Evolutionary conservation across 2,329 filamentous ascomycete genomes (phyloP).

Genomic region (Aspergillus floridensis): DNA sequence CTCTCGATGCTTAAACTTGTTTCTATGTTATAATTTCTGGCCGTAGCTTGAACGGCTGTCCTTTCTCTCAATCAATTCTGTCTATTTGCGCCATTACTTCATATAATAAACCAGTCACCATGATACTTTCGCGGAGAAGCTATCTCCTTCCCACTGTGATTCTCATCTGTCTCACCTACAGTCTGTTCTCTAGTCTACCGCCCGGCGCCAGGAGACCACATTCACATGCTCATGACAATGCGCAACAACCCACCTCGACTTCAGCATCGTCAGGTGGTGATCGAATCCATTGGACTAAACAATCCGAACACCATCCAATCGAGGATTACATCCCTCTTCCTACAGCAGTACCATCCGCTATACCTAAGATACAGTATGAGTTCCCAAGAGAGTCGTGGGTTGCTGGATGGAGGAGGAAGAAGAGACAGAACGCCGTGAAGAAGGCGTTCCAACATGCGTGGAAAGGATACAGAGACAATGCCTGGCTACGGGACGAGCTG

Average conservation of each 20-base stretch:
- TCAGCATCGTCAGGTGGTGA: conserved; percentile 7
- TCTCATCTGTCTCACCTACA: conserved; percentile 26
- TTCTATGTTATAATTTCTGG: conserved; percentile 6
- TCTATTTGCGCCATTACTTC: not conserved
- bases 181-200: conserved; percentile 24
- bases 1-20: conserved; percentile 11
- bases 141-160: conserved; percentile 26
- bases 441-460: conserved; percentile 74
- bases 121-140: conserved; percentile 28
- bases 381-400: conserved; percentile 64
- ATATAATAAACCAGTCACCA: conserved; percentile 10
- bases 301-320: conserved; percentile 74
- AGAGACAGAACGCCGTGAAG: conserved; percentile 67
- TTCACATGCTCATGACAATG: conserved; percentile 14
- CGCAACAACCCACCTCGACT: conserved; percentile 12
- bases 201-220: conserved; percentile 18
- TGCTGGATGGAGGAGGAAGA: conserved; percentile 59
- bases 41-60: conserved; percentile 9
- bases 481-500: conserved; percentile 85
- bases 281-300: conserved; percentile 65
- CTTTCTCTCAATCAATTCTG: conserved; percentile 6
- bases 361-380: conserved; percentile 73
- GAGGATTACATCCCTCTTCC: conserved; percentile 69
- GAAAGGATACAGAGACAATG: conserved; percentile 75
- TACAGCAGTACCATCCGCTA: conserved; percentile 62